phyloP scores from a whole-genome alignment of 352 stramenopile genomes.

The Phytophthora chlamydospora region DNA sequence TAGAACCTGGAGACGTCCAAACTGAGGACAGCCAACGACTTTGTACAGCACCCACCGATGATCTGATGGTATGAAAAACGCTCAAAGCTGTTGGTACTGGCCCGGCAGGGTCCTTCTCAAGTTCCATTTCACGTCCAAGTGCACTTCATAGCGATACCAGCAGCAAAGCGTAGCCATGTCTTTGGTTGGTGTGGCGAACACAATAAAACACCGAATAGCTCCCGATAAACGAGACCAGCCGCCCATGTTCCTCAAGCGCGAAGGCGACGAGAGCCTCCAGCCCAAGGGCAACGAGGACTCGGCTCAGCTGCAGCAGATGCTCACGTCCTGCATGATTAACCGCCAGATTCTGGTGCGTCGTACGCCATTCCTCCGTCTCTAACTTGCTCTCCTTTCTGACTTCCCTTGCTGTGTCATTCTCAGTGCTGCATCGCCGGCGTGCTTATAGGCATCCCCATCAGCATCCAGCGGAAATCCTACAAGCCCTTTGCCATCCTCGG shows the following conservation, averaged over 20 bases:
- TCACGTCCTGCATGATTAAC: slow-evolving; percentile 88
- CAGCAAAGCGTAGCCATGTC: background rate
- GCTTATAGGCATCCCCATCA: slow-evolving; percentile 68
- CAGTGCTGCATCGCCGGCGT: slow-evolving; percentile 84
- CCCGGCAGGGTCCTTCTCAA: too few species aligned
- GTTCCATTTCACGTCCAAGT: too few species aligned
- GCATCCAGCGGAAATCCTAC: slow-evolving; percentile 67
- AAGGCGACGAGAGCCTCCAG: slow-evolving; percentile 46
- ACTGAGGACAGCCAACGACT: too few species aligned
- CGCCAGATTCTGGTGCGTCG: slow-evolving; percentile 71
- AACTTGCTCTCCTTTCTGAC: too few species aligned
- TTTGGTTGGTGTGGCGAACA: slow-evolving; percentile 9
- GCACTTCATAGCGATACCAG: too few species aligned
- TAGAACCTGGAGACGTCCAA: too few species aligned
- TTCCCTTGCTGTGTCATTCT: too few species aligned
- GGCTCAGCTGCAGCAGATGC: slow-evolving; percentile 78
- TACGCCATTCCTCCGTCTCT: too few species aligned
- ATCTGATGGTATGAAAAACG: too few species aligned
- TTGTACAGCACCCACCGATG: too few species aligned
- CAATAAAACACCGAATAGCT: background rate
- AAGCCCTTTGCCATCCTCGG: slow-evolving; percentile 69
- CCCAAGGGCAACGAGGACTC: slow-evolving; percentile 76
- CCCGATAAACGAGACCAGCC: too few species aligned
- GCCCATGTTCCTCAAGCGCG: slow-evolving; percentile 63
- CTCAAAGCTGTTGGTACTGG: too few species aligned